These are phyloP conservation scores for Arctostaphylos glauca DNA, from an alignment of 148 eudicot genomes.

Conservation along the genomic window DNA sequence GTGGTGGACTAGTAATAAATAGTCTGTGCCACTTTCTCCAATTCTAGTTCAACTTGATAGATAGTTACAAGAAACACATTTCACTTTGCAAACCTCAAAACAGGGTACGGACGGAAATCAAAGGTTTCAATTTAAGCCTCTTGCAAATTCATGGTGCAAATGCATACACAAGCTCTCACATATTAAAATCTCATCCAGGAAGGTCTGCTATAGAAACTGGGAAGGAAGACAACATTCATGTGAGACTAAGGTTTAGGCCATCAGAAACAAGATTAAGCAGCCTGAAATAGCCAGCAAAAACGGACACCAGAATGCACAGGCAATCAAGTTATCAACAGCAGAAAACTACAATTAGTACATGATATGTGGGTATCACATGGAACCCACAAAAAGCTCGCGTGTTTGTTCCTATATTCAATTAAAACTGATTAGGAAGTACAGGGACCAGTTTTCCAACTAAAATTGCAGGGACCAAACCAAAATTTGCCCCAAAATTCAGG, in stretches of 20 bases:
- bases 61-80: background rate
- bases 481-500: background rate
- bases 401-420: background rate
- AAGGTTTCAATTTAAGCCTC: background rate
- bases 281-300: background rate
- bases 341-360: background rate
- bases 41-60: background rate
- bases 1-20: constrained; percentile 1
- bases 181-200: background rate
- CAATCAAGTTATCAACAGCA: constrained; percentile 4
- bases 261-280: background rate
- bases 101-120: background rate
- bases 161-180: background rate
- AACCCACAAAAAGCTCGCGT: background rate
- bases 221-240: background rate
- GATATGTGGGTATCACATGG: background rate
- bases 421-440: background rate
- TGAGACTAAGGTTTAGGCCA: background rate
- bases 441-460: background rate
- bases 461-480: background rate
- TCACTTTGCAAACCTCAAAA: background rate
- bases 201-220: background rate
- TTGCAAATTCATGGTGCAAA: background rate
- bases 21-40: background rate
- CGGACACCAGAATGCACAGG: background rate